Conservation (phyloP, 2,329 filamentous ascomycete species). For the Trichoderma koningiopsis region DNA sequence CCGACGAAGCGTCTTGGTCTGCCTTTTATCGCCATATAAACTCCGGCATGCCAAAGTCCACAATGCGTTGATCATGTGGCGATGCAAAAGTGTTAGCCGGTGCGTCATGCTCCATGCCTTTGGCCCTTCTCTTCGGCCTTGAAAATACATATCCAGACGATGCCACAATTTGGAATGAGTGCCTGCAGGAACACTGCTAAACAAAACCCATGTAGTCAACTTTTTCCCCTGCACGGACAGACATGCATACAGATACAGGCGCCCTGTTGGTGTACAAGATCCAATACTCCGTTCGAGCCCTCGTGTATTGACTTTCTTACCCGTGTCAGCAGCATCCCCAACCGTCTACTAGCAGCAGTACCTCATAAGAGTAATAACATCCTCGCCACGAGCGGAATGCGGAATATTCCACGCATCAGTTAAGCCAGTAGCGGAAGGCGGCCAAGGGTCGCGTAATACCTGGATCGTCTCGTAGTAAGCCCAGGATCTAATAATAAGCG, state of each 20-base stretch:
- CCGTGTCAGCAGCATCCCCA: not conserved
- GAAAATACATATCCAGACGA: not conserved
- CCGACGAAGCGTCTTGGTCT: not conserved
- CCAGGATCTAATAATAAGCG: not conserved
- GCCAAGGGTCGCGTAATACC: not conserved
- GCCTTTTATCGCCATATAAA: not conserved
- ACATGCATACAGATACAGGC: not conserved
- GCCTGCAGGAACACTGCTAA: not conserved
- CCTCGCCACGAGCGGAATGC: not conserved
- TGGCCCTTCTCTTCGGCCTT: not conserved
- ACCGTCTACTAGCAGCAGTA: not conserved
- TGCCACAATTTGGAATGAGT: not conserved
- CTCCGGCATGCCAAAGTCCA: not conserved
- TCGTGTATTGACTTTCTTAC: not conserved
- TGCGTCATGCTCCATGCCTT: not conserved
- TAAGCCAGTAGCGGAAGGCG: not conserved
- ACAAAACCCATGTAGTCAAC: not conserved
- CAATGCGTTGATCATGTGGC: slow-evolving; percentile 18
- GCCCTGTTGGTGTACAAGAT: not conserved
- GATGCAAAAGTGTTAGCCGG: not conserved
- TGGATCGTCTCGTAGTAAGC: not conserved
- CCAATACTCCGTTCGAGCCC: not conserved
- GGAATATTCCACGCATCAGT: not conserved
- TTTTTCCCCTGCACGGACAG: not conserved
- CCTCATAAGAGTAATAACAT: not conserved